Evolutionary conservation across 2,329 filamentous ascomycete genomes (phyloP).

Genomic region (Fusarium sterilihyphosum): DNA sequence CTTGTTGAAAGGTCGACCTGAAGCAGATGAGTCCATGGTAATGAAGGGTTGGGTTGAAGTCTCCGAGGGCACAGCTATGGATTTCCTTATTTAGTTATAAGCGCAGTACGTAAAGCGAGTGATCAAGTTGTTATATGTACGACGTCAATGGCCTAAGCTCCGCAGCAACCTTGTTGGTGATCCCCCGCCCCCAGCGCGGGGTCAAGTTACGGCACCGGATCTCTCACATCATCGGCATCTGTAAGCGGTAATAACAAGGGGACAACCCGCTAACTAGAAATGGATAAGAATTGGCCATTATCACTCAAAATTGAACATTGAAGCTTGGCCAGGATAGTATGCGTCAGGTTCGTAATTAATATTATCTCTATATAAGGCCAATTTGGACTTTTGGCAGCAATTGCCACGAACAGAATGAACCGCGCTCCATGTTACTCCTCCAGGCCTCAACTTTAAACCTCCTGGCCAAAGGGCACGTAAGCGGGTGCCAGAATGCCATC

Average conservation of each 20-base stretch:
- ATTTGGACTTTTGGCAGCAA: too few species aligned
- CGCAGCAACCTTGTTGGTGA: neutral
- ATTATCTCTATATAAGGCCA: neutral
- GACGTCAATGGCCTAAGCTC: too few species aligned
- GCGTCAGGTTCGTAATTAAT: neutral
- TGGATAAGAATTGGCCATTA: too few species aligned
- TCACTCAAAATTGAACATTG: too few species aligned
- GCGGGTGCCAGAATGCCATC: neutral
- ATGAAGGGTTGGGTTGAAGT: rapidly evolving
- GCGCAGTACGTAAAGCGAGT: neutral
- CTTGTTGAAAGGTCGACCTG: neutral
- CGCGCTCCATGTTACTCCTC: neutral
- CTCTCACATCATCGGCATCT: neutral
- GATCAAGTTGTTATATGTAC: neutral
- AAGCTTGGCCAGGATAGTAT: neutral
- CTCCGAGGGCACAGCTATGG: too few species aligned
- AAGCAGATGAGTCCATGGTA: neutral
- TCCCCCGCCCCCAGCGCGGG: neutral
- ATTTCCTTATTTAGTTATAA: too few species aligned
- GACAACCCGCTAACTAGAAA: neutral
- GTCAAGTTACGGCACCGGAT: neutral
- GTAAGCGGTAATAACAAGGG: neutral
- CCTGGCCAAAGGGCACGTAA: neutral
- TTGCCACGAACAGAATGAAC: neutral
- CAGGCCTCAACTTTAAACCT: neutral